These are phyloP conservation scores for Lactifluus piperatus DNA, from an alignment of 768 basidiomycete species.

Conservation along the genomic window DNA sequence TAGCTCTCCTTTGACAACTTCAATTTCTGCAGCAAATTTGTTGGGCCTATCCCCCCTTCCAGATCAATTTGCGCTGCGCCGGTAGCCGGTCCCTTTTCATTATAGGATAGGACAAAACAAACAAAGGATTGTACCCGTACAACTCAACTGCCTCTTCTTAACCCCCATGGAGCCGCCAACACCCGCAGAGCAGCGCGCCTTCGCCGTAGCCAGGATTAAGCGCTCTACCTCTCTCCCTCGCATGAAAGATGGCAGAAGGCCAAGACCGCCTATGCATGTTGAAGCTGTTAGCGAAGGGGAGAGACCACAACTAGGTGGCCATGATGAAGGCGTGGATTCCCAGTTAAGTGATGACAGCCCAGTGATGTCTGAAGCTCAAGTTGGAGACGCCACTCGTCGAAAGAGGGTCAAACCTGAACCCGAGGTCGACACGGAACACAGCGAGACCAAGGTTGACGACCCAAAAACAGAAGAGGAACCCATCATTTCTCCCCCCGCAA, in stretches of 20 bases:
- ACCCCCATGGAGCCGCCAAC: conserved; percentile 32
- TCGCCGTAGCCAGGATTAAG: conserved; percentile 83
- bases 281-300: conserved; percentile 81
- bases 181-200: conserved; percentile 73
- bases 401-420: conserved; percentile 1
- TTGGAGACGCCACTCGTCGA: not conserved
- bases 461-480: conserved; percentile 23
- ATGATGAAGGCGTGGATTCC: conserved; percentile 20
- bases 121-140: not conserved
- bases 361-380: conserved; percentile 9
- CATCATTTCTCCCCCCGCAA: conserved; percentile 17
- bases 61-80: conserved; percentile 8
- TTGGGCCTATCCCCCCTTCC: not conserved
- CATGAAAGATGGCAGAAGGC: conserved; percentile 84
- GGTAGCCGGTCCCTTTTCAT: conserved; percentile 12
- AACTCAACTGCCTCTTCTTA: not conserved
- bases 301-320: conserved; percentile 33
- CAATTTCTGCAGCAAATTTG: not conserved
- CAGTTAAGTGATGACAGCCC: conserved; percentile 10
- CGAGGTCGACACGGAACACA: conserved; percentile 9
- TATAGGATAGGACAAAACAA: conserved; percentile 14
- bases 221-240: conserved; percentile 86
- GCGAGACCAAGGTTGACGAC: conserved; percentile 17
- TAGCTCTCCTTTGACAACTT: conserved; percentile 8
- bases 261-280: conserved; percentile 79